phyloP scores from a whole-genome alignment of 805 yeast species.

The Sporopachydermia lactativora region DNA sequence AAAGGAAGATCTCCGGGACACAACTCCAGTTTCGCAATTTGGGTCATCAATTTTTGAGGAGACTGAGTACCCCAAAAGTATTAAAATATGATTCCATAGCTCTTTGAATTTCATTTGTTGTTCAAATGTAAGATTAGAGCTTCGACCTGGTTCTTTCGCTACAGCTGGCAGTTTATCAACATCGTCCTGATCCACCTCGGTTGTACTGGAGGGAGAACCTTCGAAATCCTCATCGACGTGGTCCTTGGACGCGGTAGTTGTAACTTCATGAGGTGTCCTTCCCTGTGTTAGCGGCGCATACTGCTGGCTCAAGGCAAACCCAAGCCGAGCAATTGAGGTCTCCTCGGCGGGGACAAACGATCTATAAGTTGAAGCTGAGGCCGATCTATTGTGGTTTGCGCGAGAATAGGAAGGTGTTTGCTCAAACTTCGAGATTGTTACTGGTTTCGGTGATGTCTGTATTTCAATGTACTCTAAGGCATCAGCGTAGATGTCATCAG shows the following conservation, averaged over 20 bases:
- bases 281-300: neutral
- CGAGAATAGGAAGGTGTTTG: neutral
- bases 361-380: neutral
- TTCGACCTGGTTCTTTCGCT: neutral
- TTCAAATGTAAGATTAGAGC: slow-evolving; percentile 25
- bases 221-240: neutral
- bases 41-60: slow-evolving; percentile 10
- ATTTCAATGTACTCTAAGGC: neutral
- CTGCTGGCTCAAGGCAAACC: neutral
- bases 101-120: slow-evolving; percentile 56
- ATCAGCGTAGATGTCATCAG: slow-evolving; percentile 1
- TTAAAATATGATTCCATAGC: slow-evolving; percentile 52
- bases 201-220: neutral
- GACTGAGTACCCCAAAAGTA: slow-evolving; percentile 39
- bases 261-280: neutral
- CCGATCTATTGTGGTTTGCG: neutral
- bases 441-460: neutral
- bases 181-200: neutral
- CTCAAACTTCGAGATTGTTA: neutral
- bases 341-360: neutral
- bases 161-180: neutral
- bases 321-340: neutral
- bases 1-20: slow-evolving; percentile 1
- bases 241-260: neutral
- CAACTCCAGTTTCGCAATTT: slow-evolving; percentile 2